Percentiles rank a stretch among this genome's conserved stretches.
phyloP scores from a whole-genome alignment of 2,329 filamentous ascomycete genomes.

The Ploettnerulaceae sp. region DNA sequence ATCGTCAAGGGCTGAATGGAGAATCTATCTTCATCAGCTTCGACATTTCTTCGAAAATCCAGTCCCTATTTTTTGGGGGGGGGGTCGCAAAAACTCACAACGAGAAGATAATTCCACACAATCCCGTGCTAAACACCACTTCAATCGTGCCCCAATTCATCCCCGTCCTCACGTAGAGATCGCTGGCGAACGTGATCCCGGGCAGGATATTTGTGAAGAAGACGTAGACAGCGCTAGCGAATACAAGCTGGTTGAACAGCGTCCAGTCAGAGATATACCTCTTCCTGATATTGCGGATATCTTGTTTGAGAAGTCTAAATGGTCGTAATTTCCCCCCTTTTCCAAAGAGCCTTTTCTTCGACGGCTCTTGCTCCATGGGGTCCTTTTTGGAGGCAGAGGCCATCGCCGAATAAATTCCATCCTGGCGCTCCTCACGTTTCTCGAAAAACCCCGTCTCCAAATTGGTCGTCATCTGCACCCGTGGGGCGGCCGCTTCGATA shows the following conservation, averaged over 20 bases:
- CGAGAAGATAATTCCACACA: conserved; percentile 59
- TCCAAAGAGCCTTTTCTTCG: conserved; percentile 24
- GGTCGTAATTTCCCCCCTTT: conserved; percentile 43
- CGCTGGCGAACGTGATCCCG: conserved; percentile 62
- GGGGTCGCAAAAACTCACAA: conserved; percentile 44
- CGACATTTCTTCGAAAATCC: background rate
- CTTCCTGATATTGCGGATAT: conserved; percentile 41
- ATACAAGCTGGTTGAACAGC: conserved; percentile 57
- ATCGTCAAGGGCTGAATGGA: conserved; percentile 62
- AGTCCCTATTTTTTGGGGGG: background rate
- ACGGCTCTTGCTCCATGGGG: conserved; percentile 8
- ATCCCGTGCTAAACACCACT: conserved; percentile 60
- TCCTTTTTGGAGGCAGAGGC: conserved; percentile 3
- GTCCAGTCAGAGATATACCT: conserved; percentile 51
- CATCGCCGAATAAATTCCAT: conserved; percentile 2
- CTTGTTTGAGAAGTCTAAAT: conserved; percentile 48
- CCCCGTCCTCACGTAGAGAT: conserved; percentile 57
- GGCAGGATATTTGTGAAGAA: conserved; percentile 65
- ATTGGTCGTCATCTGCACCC: background rate
- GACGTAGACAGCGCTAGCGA: conserved; percentile 60
- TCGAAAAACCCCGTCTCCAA: conserved; percentile 14
- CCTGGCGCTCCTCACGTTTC: background rate
- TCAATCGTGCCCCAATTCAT: conserved; percentile 62
- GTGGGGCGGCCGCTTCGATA: background rate
- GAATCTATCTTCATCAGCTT: conserved; percentile 32